phyloP scores from a whole-genome alignment of 306 rosid genomes.

The Pyrus bretschneideri region DNA sequence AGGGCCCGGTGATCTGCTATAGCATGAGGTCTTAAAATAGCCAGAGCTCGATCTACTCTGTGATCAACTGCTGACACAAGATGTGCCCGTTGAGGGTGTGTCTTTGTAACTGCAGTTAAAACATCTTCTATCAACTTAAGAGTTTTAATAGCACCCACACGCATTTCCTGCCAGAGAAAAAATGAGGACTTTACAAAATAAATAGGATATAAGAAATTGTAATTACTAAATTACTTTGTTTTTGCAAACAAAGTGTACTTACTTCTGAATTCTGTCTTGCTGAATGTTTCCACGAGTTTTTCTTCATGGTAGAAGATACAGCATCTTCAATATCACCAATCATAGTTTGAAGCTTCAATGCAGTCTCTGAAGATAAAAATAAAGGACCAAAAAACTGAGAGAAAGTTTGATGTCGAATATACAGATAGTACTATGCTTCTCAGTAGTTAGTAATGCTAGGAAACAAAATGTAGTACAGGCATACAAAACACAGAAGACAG shows the following conservation, averaged over 20 bases:
- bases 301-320: slow-evolving; percentile 64
- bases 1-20: slow-evolving; percentile 79
- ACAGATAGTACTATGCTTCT: neutral
- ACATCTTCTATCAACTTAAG: slow-evolving; percentile 59
- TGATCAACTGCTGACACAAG: slow-evolving; percentile 88
- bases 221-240: neutral
- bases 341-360: slow-evolving; percentile 79
- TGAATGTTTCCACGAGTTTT: slow-evolving; percentile 55
- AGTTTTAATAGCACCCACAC: slow-evolving; percentile 51
- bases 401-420: neutral
- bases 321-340: slow-evolving; percentile 92
- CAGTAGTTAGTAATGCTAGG: neutral
- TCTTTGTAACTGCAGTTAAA: slow-evolving; percentile 52
- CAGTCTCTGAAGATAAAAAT: slow-evolving; percentile 60
- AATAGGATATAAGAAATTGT: neutral
- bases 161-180: slow-evolving; percentile 55
- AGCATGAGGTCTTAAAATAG: slow-evolving; percentile 86
- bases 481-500: neutral
- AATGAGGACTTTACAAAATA: neutral
- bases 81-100: slow-evolving; percentile 68
- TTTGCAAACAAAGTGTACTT: slow-evolving; percentile 25
- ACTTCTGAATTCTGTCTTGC: slow-evolving; percentile 56
- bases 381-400: slow-evolving; percentile 7
- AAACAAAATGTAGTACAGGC: neutral
- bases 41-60: slow-evolving; percentile 88